These are phyloP conservation scores for Grigorovia humatica DNA, from an alignment of 805 yeast genomes.

Conservation along the genomic window DNA sequence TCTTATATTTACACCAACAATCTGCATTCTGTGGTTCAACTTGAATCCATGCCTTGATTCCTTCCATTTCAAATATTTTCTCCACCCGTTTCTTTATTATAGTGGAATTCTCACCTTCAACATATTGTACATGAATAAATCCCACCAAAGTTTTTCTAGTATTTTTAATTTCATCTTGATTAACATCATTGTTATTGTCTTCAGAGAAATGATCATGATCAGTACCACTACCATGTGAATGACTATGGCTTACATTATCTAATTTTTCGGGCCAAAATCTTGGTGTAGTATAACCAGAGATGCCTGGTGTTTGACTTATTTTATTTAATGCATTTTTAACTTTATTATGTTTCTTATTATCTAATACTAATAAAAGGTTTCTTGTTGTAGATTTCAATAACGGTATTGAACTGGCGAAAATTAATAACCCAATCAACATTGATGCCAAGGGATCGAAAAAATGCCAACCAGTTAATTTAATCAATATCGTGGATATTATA, in stretches of 20 bases:
- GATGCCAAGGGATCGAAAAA: constrained; percentile 93
- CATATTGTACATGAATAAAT: constrained; percentile 68
- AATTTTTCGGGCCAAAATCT: constrained; percentile 71
- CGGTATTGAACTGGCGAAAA: constrained; percentile 76
- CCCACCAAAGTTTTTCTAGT: constrained; percentile 43
- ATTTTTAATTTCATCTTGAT: constrained; percentile 12
- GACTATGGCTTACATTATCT: constrained; percentile 20
- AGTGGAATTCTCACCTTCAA: constrained; percentile 52
- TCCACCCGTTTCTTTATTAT: constrained; percentile 52
- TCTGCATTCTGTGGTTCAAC: constrained; percentile 52
- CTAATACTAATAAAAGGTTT: constrained; percentile 54
- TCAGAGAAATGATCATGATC: constrained; percentile 5
- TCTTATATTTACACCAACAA: constrained; percentile 52
- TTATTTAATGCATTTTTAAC: constrained; percentile 60
- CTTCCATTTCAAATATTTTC: constrained; percentile 38
- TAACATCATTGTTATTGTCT: constrained; percentile 6
- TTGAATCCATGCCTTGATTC: constrained; percentile 51
- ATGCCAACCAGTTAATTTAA: constrained; percentile 52
- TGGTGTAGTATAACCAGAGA: constrained; percentile 77
- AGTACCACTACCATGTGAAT: constrained; percentile 18
- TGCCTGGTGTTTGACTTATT: constrained; percentile 62
- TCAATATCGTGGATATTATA: constrained; percentile 75
- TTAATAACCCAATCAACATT: constrained; percentile 69
- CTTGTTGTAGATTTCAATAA: constrained; percentile 71
- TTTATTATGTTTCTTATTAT: constrained; percentile 46